Percentiles rank a stretch among this genome's conserved stretches.
Conservation (phyloP, 2,329 filamentous ascomycete genomes). For the Monilinia aucupariae region DNA sequence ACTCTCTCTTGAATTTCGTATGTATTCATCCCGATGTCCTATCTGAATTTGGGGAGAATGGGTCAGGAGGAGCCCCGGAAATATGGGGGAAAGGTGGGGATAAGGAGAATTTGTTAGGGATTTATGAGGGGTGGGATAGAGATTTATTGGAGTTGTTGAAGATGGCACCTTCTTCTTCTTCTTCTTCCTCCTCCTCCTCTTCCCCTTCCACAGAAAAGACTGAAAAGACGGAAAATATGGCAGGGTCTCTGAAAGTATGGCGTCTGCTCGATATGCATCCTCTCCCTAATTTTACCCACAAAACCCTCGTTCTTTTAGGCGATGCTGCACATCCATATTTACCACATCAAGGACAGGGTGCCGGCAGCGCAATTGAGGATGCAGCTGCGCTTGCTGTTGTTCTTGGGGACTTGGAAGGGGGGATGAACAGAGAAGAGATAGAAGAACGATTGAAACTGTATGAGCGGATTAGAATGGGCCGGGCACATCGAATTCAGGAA, state of each 20-base stretch:
- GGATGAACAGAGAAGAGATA: constrained; percentile 43
- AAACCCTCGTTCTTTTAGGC: constrained; percentile 52
- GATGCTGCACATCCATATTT: constrained; percentile 66
- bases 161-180: neutral
- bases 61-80: neutral
- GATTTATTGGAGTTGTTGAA: constrained; percentile 4
- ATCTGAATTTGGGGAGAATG: constrained; percentile 36
- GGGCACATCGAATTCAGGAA: constrained; percentile 54
- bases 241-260: constrained; percentile 48
- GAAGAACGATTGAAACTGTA: constrained; percentile 54
- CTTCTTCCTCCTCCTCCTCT: too few relatives aligned
- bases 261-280: constrained; percentile 56
- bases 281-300: constrained; percentile 50
- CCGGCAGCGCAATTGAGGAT: constrained; percentile 61
- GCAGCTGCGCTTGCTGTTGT: constrained; percentile 53
- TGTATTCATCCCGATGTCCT: constrained; percentile 45
- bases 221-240: constrained; percentile 18
- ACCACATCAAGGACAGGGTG: constrained; percentile 60
- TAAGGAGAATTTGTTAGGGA: neutral
- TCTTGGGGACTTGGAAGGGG: constrained; percentile 38
- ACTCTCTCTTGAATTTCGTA: constrained; percentile 45
- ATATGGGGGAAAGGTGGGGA: neutral
- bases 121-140: constrained; percentile 7
- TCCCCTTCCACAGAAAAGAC: too few relatives aligned
- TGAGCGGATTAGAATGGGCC: constrained; percentile 50